Evolutionary conservation across 2,329 filamentous ascomycete genomes (phyloP), one percentile per base, ranked within the genome.

Genomic region (Aquanectria penicillioides): DNA sequence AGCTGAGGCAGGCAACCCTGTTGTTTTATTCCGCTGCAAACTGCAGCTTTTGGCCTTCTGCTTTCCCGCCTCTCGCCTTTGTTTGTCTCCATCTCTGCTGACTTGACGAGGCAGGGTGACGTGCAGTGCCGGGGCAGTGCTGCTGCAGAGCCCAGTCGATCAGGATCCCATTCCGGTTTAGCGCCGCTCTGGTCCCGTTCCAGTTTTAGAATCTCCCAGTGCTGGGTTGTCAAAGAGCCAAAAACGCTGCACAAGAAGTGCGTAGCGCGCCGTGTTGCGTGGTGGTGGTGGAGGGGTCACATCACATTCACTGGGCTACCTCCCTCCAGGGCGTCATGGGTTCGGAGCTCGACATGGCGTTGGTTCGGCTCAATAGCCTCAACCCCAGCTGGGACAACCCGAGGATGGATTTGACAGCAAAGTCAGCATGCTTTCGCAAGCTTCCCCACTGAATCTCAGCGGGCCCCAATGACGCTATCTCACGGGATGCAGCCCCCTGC

Each of bases 81-180:
- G 40, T 46, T 29, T 38, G 40, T 28, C 48, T 60, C 52, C 41
- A 26, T 37, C 37, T 33, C 34, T 58, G 61, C 63, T 63, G 65
- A 66, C 56, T 66, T 52, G 31, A 60, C 63, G 61, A 68, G 52
- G 58, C 37, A 44, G 47, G 57, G 67, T 69, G 67, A 69, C 67
- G 67, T 70, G 68, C 62, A 66, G 57, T 63, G 22, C 64, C 33
- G 65, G 65, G 67, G 67, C 67, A 62, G 65, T 69, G 67, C 67
- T 68, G 59, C 58, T 58, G 59, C 63, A 53, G 48, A 55, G 46
- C 48, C 48, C 12, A 37, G 48, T 29, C 53, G 47, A 57, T 49
- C 31, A 25, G 12, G 36, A 12, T 10, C 53, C 53, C 47, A 38
- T 38, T 29, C 18, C 22, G 43, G 44, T 17, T 49, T 55, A 43